Evolutionary conservation across 768 basidiomycete genomes (phyloP).

Genomic region (Crepidotus variabilis): DNA sequence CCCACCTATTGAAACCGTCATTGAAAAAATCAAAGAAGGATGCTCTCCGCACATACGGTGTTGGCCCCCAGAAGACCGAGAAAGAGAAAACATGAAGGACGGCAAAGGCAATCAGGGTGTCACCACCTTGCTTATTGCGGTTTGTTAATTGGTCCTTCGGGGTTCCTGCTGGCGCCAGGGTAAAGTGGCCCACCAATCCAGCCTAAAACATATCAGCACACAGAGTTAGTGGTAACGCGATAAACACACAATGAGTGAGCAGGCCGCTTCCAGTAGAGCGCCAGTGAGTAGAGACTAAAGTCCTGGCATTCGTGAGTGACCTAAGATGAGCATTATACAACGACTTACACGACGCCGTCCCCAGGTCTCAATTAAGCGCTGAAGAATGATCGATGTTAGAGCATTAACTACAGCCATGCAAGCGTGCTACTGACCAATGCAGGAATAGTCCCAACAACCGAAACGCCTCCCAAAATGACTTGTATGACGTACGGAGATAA

Average conservation of each 20-base stretch:
- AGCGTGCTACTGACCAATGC: slow-evolving; percentile 40
- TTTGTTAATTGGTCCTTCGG: slow-evolving; percentile 42
- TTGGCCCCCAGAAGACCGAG: slow-evolving; percentile 75
- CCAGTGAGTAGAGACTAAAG: slow-evolving; percentile 62
- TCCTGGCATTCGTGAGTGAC: not conserved
- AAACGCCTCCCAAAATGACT: slow-evolving; percentile 70
- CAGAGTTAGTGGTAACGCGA: not conserved
- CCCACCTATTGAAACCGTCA: slow-evolving; percentile 38
- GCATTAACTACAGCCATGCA: not conserved
- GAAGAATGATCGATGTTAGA: not conserved
- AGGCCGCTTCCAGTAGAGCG: slow-evolving; percentile 53
- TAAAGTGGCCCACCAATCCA: slow-evolving; percentile 69
- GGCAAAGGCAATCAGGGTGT: slow-evolving; percentile 69
- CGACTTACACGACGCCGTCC: slow-evolving; percentile 60
- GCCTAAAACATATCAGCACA: slow-evolving; percentile 34
- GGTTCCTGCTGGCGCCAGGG: slow-evolving; percentile 52
- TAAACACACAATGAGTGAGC: slow-evolving; percentile 53
- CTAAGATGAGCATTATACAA: not conserved
- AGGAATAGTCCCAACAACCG: slow-evolving; percentile 68
- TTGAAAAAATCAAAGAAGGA: not conserved
- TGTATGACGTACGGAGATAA: slow-evolving; percentile 73
- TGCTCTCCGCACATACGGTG: slow-evolving; percentile 35
- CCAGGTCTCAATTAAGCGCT: slow-evolving; percentile 66
- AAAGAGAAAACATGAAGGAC: slow-evolving; percentile 73
- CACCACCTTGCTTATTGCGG: slow-evolving; percentile 56